These are phyloP conservation scores for Ogataea hybrid DNA, from an alignment of 1,139 yeast genomes.

Conservation along the genomic window DNA sequence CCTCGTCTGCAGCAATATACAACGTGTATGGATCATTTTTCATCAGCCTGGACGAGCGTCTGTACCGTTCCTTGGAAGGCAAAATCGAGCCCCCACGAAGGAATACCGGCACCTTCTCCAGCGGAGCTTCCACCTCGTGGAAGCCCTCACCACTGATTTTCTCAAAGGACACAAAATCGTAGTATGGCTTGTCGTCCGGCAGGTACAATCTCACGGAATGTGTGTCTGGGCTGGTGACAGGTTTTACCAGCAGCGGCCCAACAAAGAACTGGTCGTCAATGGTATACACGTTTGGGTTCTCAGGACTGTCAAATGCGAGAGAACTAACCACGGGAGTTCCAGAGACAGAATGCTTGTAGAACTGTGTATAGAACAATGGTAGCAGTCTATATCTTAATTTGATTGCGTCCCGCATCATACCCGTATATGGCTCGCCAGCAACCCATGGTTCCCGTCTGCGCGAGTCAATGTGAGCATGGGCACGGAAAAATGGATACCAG, in stretches of 20 bases:
- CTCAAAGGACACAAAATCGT: slow-evolving; percentile 49
- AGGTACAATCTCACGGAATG: slow-evolving; percentile 47
- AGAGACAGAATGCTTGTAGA: slow-evolving; percentile 54
- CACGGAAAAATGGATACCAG: slow-evolving; percentile 96
- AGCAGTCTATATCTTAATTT: slow-evolving; percentile 69
- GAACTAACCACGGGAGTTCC: slow-evolving; percentile 82
- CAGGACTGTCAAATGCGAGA: slow-evolving; percentile 63
- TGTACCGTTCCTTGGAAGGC: slow-evolving; percentile 64
- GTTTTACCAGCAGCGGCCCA: slow-evolving; percentile 82
- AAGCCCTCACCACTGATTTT: slow-evolving; percentile 38
- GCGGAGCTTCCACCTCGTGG: slow-evolving; percentile 44
- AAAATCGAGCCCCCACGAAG: slow-evolving; percentile 78
- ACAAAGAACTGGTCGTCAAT: slow-evolving; percentile 85
- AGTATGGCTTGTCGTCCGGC: slow-evolving; percentile 66
- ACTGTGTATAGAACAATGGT: slow-evolving; percentile 81
- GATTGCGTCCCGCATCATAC: slow-evolving; percentile 67
- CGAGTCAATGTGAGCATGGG: slow-evolving; percentile 94
- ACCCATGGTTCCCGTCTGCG: slow-evolving; percentile 93
- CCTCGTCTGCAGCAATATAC: slow-evolving; percentile 54
- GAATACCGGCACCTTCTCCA: slow-evolving; percentile 68
- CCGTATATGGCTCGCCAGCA: slow-evolving; percentile 71
- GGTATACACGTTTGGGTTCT: slow-evolving; percentile 45
- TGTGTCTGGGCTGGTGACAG: slow-evolving; percentile 64
- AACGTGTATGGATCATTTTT: slow-evolving; percentile 79
- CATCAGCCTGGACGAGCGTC: slow-evolving; percentile 82